A percentile compares a stretch with the other conserved stretches of the same genome.
Conservation (phyloP, 441 rosid genomes). For the Manihot esculenta region DNA sequence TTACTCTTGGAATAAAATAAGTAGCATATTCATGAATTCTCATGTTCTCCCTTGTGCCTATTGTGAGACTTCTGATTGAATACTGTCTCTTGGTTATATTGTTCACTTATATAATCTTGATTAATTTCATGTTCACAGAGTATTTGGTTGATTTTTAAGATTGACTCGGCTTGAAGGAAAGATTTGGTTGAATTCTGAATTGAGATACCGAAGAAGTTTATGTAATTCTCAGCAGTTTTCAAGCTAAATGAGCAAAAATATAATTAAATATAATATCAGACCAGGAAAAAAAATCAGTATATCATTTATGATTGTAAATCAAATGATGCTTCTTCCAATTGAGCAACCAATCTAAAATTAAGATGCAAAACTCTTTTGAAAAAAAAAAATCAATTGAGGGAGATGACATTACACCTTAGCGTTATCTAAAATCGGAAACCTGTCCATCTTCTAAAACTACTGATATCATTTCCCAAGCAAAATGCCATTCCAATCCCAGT, state of each 20-base stretch:
- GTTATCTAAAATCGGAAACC: constrained; percentile 27
- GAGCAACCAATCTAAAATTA: neutral
- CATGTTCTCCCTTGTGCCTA: no score
- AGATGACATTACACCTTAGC: neutral
- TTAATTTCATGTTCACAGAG: no score
- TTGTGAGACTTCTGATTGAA: no score
- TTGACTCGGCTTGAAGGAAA: no score
- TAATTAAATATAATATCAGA: neutral
- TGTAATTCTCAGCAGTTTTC: no score
- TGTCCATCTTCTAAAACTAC: constrained; percentile 35
- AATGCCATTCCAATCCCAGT: constrained; percentile 51
- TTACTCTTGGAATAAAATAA: no score
- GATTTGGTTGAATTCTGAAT: no score
- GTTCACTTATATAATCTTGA: no score
- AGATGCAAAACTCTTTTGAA: neutral
- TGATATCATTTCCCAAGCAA: constrained; percentile 30
- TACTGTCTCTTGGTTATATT: no score
- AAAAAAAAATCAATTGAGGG: neutral
- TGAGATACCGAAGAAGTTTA: no score
- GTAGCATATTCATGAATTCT: no score
- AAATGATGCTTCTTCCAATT: neutral
- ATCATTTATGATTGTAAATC: neutral
- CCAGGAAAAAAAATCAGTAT: neutral
- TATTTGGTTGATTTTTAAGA: no score
- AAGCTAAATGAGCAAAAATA: neutral